phyloP scores from a whole-genome alignment of 164 flowering plant species.

The Paratinospora sagittata region DNA sequence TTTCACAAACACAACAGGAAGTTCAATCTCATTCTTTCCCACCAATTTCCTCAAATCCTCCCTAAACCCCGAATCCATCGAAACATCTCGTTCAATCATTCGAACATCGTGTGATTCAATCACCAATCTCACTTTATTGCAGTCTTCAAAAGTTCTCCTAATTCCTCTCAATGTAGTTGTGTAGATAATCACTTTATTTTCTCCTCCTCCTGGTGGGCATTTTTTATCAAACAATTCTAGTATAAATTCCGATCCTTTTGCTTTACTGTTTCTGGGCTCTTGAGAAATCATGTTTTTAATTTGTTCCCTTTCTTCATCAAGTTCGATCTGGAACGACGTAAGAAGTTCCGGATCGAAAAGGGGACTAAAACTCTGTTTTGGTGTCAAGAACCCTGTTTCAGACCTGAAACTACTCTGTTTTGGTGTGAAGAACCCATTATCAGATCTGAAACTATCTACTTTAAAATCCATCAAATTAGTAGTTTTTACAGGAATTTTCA shows the following conservation, averaged over 20 bases:
- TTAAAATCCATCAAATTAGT: conserved; percentile 17
- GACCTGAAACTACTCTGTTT: too few species aligned
- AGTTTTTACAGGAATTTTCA: conserved; percentile 20
- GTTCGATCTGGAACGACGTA: conserved; percentile 48
- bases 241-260: conserved; percentile 21
- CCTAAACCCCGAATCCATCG: conserved; percentile 86
- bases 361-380: conserved; percentile 48
- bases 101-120: conserved; percentile 49
- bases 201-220: conserved; percentile 82
- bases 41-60: conserved; percentile 66
- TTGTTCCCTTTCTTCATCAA: conserved; percentile 51
- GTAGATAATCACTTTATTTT: conserved; percentile 66
- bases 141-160: conserved; percentile 89
- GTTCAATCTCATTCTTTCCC: conserved; percentile 51
- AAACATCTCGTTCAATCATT: conserved; percentile 67
- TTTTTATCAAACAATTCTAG: conserved; percentile 40
- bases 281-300: conserved; percentile 51
- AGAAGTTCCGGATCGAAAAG: conserved; percentile 78
- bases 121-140: conserved; percentile 58
- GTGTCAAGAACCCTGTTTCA: too few species aligned
- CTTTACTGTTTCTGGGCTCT: conserved; percentile 15
- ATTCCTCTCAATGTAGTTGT: conserved; percentile 90
- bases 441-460: conserved; percentile 22
- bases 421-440: too few species aligned
- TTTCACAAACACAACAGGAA: conserved; percentile 80